These are phyloP conservation scores for Pichia inconspicua DNA, from an alignment of 1,139 yeast species.

Conservation along the genomic window DNA sequence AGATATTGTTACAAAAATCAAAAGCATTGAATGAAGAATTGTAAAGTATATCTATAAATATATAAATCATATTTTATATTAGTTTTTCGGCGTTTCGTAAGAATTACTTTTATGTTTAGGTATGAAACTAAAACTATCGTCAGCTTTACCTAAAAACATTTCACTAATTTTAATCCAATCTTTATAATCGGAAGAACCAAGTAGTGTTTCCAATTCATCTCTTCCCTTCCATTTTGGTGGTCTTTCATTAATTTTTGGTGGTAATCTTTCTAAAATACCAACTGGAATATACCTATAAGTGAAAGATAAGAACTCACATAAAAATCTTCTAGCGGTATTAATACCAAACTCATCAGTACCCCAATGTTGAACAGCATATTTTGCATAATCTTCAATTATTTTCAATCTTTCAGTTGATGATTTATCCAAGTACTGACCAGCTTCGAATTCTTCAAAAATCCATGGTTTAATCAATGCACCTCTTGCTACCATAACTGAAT, in stretches of 20 bases:
- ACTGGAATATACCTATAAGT: slow-evolving; percentile 92
- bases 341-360: slow-evolving; percentile 95
- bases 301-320: slow-evolving; percentile 92
- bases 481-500: slow-evolving; percentile 94
- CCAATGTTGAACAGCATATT: slow-evolving; percentile 92
- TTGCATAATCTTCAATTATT: slow-evolving; percentile 57
- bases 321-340: slow-evolving; percentile 75
- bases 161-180: slow-evolving; percentile 98
- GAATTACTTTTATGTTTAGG: slow-evolving; percentile 96
- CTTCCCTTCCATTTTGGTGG: slow-evolving; percentile 96
- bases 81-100: slow-evolving; percentile 32
- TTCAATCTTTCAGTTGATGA: slow-evolving; percentile 83
- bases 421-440: slow-evolving; percentile 85
- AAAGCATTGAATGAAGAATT: slow-evolving; percentile 55
- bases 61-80: not conserved
- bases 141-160: slow-evolving; percentile 85
- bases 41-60: not conserved
- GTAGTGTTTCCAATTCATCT: slow-evolving; percentile 80
- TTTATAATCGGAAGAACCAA: slow-evolving; percentile 75
- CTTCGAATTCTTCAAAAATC: slow-evolving; percentile 93
- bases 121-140: slow-evolving; percentile 63
- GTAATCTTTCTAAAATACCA: slow-evolving; percentile 82
- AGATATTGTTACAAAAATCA: slow-evolving; percentile 65
- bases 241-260: slow-evolving; percentile 85
- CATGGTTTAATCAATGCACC: slow-evolving; percentile 98